Evolutionary conservation across 2,329 filamentous ascomycete genomes (phyloP).

Genomic region (Penicillium italicum): DNA sequence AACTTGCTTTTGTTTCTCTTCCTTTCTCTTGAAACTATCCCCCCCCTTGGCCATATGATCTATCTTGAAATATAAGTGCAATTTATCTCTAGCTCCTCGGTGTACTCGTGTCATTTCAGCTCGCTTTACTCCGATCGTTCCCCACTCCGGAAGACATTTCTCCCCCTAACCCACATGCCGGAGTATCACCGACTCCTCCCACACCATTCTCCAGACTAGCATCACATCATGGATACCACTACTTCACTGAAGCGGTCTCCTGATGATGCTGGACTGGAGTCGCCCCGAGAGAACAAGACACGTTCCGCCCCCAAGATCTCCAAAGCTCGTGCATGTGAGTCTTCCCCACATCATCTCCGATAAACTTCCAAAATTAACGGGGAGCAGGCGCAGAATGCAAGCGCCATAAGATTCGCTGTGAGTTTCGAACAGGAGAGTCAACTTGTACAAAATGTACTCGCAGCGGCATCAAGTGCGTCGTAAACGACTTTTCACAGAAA

Average conservation of each 20-base stretch:
- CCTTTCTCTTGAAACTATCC: not conserved
- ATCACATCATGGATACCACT: slow-evolving; percentile 19
- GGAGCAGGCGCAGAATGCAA: slow-evolving; percentile 49
- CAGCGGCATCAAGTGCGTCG: slow-evolving; percentile 51
- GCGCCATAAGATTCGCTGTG: slow-evolving; percentile 55
- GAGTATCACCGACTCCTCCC: slow-evolving; percentile 22
- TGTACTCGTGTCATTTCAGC: not conserved
- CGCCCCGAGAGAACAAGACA: slow-evolving; percentile 24
- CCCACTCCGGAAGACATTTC: slow-evolving; percentile 16
- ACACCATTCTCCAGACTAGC: not conserved
- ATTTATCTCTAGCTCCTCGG: not conserved
- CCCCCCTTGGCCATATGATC: not conserved
- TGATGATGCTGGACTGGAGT: slow-evolving; percentile 34
- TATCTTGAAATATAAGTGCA: not conserved
- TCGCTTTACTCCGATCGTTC: not conserved
- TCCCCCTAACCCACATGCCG: slow-evolving; percentile 19
- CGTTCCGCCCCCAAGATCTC: slow-evolving; percentile 37
- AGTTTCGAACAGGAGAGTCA: slow-evolving; percentile 46
- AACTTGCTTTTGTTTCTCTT: not conserved
- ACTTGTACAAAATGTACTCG: slow-evolving; percentile 51
- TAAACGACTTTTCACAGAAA: slow-evolving; percentile 56
- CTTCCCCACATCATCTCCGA: slow-evolving; percentile 8
- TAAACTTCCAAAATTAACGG: not conserved
- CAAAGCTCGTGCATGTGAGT: slow-evolving; percentile 42
- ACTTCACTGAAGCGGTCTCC: slow-evolving; percentile 38